These are phyloP conservation scores for Hamamelis virginiana DNA, from an alignment of 164 flowering plant species.

Conservation along the genomic window DNA sequence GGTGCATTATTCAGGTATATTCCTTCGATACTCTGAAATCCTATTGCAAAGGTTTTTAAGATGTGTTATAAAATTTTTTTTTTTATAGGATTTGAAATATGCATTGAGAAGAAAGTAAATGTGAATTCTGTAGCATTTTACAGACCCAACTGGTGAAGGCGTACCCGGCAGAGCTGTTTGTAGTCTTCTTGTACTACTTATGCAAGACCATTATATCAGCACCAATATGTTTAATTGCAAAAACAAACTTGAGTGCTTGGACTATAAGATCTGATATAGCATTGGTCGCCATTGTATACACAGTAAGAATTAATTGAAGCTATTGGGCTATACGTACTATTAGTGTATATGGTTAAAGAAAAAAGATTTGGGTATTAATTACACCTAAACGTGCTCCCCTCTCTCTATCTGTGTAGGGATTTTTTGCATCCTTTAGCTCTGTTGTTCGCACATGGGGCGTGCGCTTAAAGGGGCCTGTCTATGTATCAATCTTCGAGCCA, in stretches of 20 bases:
- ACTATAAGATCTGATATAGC: conserved; percentile 23
- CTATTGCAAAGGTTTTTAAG: too few relatives aligned
- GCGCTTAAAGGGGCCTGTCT: conserved; percentile 61
- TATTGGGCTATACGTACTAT: background rate
- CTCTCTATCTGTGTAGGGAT: conserved; percentile 33
- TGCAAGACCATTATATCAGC: conserved; percentile 39
- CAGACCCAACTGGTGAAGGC: conserved; percentile 61
- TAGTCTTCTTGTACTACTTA: conserved; percentile 49
- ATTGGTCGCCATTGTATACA: conserved; percentile 33
- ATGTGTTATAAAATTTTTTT: too few relatives aligned
- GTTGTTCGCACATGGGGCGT: conserved; percentile 49
- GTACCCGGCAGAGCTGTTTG: conserved; percentile 52
- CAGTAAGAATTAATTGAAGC: conserved; percentile 25
- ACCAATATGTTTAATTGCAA: conserved; percentile 31
- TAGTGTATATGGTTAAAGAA: background rate
- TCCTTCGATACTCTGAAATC: background rate
- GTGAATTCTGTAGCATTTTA: too few relatives aligned
- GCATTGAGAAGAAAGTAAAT: too few relatives aligned
- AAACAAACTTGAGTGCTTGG: conserved; percentile 36
- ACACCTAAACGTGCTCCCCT: background rate
- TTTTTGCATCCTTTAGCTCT: conserved; percentile 42
- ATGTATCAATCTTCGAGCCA: conserved; percentile 66
- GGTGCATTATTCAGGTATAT: conserved; percentile 63
- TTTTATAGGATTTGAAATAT: too few relatives aligned
- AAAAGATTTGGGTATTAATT: background rate